These are phyloP conservation scores for Exutisphaerella laricina DNA, from an alignment of 2,329 filamentous ascomycete species.

Conservation along the genomic window DNA sequence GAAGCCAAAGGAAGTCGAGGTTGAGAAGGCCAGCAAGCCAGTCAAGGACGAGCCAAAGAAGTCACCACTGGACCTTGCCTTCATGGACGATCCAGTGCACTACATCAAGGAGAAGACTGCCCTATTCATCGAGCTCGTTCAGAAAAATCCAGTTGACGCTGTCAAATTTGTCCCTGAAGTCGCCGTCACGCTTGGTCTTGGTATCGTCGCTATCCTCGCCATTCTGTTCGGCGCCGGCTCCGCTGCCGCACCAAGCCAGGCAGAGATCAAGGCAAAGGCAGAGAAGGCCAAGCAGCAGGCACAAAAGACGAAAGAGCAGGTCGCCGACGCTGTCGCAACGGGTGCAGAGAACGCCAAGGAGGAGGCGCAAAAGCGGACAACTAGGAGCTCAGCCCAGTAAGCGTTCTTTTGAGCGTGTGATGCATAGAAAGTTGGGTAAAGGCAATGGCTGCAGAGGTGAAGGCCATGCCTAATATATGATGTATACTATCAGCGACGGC, in stretches of 20 bases:
- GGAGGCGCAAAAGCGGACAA: constrained; percentile 52
- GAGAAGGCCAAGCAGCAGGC: constrained; percentile 70
- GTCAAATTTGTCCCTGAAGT: constrained; percentile 89
- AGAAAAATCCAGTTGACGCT: constrained; percentile 76
- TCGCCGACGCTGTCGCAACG: constrained; percentile 56
- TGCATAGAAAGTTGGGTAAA: background rate
- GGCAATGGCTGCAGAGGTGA: background rate
- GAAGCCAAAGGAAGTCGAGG: constrained; percentile 71
- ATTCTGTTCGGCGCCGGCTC: constrained; percentile 62
- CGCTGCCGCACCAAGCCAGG: constrained; percentile 58
- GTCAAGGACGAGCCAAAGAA: constrained; percentile 53
- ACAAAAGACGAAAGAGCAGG: constrained; percentile 60
- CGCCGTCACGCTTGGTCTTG: constrained; percentile 69
- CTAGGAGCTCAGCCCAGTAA: constrained; percentile 20
- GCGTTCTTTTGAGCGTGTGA: background rate
- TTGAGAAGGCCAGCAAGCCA: constrained; percentile 75
- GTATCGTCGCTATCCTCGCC: constrained; percentile 64
- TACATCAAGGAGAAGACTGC: constrained; percentile 92
- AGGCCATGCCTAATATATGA: background rate
- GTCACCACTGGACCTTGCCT: constrained; percentile 72
- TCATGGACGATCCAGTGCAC: constrained; percentile 81
- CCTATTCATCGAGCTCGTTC: constrained; percentile 79
- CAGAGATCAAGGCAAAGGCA: constrained; percentile 65
- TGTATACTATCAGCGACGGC: no score
- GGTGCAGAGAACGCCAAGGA: constrained; percentile 70